Evolutionary conservation across 768 basidiomycete genomes (phyloP).

Genomic region (Agrocybe chaxingu): DNA sequence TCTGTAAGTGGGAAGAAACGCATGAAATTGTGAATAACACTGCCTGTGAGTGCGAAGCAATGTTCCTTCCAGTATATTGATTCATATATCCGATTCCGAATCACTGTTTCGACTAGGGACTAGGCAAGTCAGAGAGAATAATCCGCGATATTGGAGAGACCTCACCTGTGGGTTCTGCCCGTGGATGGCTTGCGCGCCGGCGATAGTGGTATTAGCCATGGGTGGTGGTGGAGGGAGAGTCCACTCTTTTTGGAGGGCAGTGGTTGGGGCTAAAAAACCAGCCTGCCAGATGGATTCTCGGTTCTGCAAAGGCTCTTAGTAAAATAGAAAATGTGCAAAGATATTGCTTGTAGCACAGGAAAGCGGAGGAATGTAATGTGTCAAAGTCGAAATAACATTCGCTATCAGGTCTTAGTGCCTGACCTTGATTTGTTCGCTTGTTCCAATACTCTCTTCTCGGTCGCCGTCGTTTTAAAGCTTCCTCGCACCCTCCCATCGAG

Average conservation of each 20-base stretch:
- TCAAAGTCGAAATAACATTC: conserved; percentile 10
- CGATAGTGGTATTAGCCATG: conserved; percentile 94
- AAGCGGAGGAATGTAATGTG: conserved; percentile 12
- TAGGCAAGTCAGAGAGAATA: conserved; percentile 32
- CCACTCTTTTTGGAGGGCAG: no score
- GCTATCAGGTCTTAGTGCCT: conserved; percentile 18
- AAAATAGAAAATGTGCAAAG: neutral
- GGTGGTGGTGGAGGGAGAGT: conserved; percentile 8
- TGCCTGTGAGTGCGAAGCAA: conserved; percentile 92
- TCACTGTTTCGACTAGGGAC: conserved; percentile 95
- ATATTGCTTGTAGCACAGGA: neutral
- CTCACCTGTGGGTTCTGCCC: conserved; percentile 94
- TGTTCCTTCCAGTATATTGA: conserved; percentile 97
- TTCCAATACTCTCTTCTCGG: conserved; percentile 26
- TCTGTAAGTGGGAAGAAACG: neutral
- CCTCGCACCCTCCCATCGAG: conserved; percentile 19
- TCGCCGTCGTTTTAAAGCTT: conserved; percentile 23
- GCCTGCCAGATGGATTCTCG: neutral
- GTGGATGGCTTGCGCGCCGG: conserved; percentile 86
- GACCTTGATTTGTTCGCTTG: conserved; percentile 35
- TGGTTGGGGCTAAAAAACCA: neutral
- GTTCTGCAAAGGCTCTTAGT: neutral
- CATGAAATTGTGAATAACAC: conserved; percentile 11
- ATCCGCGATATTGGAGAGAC: neutral
- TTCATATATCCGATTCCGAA: conserved; percentile 95